Base-by-base conservation (phyloP, 2,329 filamentous ascomycete genomes). In the Bipolaris cookei region DNA sequence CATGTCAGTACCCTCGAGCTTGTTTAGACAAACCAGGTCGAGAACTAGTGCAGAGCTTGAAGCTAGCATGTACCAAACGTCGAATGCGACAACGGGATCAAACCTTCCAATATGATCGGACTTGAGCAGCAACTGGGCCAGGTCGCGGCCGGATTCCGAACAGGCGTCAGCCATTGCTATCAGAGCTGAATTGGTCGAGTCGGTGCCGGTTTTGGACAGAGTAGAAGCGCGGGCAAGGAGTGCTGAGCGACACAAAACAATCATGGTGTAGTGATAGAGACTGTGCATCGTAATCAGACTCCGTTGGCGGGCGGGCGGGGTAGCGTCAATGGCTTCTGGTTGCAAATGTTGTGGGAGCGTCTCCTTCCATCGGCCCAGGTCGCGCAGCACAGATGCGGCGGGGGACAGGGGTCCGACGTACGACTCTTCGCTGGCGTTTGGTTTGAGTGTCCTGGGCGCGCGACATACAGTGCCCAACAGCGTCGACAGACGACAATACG, bases 61-160 rank as follows among this genome's bases (percentile, higher is more conserved):
- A 14, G 76, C 63, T 39, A 79, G 71, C 3, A 75, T 64, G 39
- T 76, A 79, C 70, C 77, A 81, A 4, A 77, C 64, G 47, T 81
- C 79, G 65, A 73, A 78, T 73, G 76, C 78, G 1, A 74, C 75
- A 14, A 77, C 70, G n/a, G 73, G 64, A 57, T 80, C 76, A 47
- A 80, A 78, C 38, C 73, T 75, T 4, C 68, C 67, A 38, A 75
- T 69, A 2, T 68, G 49, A n/a, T 77, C 76, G 0, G 80, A 67
- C 45, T 74, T 70, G 16, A 75, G 64, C 3, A 80, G 56, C 25
- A 77, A 68, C 11, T 66, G 69, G 25, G 73, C 69, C 8, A 76
- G 59, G 0, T 64, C 60, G 34, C 74, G 72, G 3, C 77, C 77
- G 3, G 77, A 77, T 10, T 75, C 70, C 14, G 76, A 66, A 54